Evolutionary conservation across 768 basidiomycete genomes (phyloP).

Genomic region (Chiua virens): DNA sequence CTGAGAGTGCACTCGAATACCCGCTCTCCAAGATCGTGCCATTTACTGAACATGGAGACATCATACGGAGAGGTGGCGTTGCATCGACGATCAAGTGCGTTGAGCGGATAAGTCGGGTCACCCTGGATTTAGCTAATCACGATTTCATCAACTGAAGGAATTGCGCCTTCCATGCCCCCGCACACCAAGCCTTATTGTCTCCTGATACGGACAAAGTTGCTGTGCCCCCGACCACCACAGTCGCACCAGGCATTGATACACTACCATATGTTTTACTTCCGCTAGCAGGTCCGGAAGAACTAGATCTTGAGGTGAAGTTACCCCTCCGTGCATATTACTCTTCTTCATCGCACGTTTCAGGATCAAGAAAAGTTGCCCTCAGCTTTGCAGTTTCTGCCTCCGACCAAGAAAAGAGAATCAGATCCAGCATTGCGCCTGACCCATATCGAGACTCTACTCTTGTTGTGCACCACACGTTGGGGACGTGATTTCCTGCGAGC

Average conservation of each 20-base stretch:
- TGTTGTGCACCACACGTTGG: slow-evolving; percentile 87
- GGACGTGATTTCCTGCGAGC: slow-evolving; percentile 79
- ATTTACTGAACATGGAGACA: slow-evolving; percentile 89
- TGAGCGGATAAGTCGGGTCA: background rate
- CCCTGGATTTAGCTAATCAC: slow-evolving; percentile 12
- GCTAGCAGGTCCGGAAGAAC: slow-evolving; percentile 92
- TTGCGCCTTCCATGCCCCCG: slow-evolving; percentile 67
- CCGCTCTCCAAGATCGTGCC: slow-evolving; percentile 78
- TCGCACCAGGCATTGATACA: slow-evolving; percentile 77
- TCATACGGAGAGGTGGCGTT: slow-evolving; percentile 84
- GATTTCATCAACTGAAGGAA: slow-evolving; percentile 50
- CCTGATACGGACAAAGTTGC: slow-evolving; percentile 58
- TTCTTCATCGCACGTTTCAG: slow-evolving; percentile 38
- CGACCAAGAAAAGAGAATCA: slow-evolving; percentile 78
- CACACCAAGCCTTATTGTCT: slow-evolving; percentile 70
- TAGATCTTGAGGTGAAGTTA: slow-evolving; percentile 75
- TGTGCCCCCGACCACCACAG: slow-evolving; percentile 55
- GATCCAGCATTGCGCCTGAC: slow-evolving; percentile 76
- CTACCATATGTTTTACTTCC: slow-evolving; percentile 86
- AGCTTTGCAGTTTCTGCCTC: slow-evolving; percentile 84
- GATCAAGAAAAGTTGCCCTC: slow-evolving; percentile 86
- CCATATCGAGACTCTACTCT: slow-evolving; percentile 84
- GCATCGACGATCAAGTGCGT: slow-evolving; percentile 83
- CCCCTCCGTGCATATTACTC: background rate
- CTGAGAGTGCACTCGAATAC: slow-evolving; percentile 59